Conservation (phyloP, 2,329 filamentous ascomycete species). For the Alternaria rosae region DNA sequence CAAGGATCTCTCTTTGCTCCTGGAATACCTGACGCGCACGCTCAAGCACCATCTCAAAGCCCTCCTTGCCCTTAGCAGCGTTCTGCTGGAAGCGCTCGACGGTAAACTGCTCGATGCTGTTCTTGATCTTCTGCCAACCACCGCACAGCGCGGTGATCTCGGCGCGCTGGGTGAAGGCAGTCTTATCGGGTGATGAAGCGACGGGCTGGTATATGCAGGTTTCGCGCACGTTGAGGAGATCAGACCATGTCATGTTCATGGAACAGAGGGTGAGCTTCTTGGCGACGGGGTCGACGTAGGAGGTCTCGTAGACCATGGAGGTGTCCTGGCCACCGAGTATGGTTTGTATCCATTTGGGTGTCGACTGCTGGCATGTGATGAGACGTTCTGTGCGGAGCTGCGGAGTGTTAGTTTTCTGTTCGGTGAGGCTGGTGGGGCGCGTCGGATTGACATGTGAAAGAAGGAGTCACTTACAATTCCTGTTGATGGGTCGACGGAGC, state of each 20-base stretch:
- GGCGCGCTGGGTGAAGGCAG: constrained; percentile 86
- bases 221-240: constrained; percentile 90
- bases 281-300: constrained; percentile 83
- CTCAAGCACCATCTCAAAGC: constrained; percentile 92
- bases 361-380: constrained; percentile 69
- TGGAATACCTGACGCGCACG: constrained; percentile 93
- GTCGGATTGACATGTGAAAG: constrained; percentile 18
- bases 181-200: constrained; percentile 63
- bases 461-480: constrained; percentile 66
- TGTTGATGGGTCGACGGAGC: constrained; percentile 68
- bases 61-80: constrained; percentile 86
- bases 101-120: constrained; percentile 91
- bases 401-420: constrained; percentile 18
- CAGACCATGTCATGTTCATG: constrained; percentile 91
- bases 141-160: constrained; percentile 93
- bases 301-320: constrained; percentile 92
- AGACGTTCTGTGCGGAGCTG: constrained; percentile 75
- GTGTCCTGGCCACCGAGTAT: constrained; percentile 82
- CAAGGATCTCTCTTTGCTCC: constrained; percentile 77
- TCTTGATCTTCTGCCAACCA: constrained; percentile 97
- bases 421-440: constrained; percentile 1
- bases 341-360: constrained; percentile 80
- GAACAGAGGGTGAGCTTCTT: constrained; percentile 97
- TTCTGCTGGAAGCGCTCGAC: constrained; percentile 92
- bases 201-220: constrained; percentile 83